phyloP scores from a whole-genome alignment of 352 stramenopile genomes.

The Globisporangium parvum region DNA sequence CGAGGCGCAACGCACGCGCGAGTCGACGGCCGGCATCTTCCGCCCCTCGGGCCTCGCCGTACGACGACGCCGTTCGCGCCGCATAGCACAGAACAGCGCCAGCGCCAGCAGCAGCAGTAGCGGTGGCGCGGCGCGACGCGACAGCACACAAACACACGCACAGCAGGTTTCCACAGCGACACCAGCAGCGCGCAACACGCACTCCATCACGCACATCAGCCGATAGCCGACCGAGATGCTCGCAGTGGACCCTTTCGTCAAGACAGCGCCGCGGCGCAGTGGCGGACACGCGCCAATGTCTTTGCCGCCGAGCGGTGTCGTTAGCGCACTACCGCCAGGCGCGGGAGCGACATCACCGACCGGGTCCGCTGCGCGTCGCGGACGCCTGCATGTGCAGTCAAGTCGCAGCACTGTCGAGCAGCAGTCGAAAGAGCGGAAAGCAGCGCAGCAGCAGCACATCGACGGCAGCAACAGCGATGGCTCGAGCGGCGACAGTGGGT shows the following conservation, averaged over 20 bases:
- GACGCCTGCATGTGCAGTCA: conserved; percentile 1
- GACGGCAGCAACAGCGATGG: not conserved
- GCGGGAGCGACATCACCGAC: not conserved
- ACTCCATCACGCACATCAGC: not conserved
- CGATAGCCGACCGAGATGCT: not conserved
- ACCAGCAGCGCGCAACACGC: not conserved
- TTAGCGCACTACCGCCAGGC: not conserved
- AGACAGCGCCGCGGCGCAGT: not conserved
- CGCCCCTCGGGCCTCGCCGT: no score
- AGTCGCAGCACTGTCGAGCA: not conserved
- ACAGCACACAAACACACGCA: no score
- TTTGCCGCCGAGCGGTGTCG: not conserved
- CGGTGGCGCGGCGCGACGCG: not conserved
- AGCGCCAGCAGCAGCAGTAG: no score
- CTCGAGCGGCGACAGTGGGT: not conserved
- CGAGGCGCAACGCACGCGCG: no score
- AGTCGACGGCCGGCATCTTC: no score
- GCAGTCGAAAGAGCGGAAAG: not conserved
- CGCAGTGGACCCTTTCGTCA: conserved; percentile 1
- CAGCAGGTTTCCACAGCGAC: no score
- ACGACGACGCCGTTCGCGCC: no score
- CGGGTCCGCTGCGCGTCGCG: not conserved
- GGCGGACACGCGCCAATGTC: not conserved
- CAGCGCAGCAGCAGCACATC: not conserved
- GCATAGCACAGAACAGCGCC: no score